Base-by-base conservation (phyloP, 1,284 basidiomycete genomes). In the Pseudozyma thailandica region DNA sequence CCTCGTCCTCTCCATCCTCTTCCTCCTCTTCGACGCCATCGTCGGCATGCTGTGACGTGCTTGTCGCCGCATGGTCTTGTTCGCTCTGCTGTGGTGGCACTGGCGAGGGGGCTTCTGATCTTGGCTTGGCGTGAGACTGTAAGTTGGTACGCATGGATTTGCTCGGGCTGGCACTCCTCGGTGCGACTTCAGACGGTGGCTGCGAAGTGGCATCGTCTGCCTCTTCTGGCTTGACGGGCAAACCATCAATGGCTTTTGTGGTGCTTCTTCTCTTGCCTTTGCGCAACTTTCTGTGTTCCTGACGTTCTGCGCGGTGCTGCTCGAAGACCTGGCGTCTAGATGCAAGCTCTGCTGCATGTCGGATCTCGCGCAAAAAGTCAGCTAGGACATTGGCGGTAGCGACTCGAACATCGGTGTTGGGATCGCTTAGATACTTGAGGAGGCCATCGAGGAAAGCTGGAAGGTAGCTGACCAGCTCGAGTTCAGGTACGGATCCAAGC, bases 401-500 rank as follows among this genome's bases (percentile, higher is more conserved):
- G 6, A 93, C 89, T 16, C 92, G 88, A 15, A 99, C 94, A 76
- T 99, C 95, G 74, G 92, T 90, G 12, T 91, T 95, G 1, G 92
- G 93, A 83, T 99, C 96, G 10, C 92, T 92, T 13, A 98, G 89
- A 82, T 98, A 98, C 84, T 92, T 93, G 73, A 77, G 71, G 41
- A 99, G 87, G 3, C 93, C 94, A 72, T 97, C 94, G 38, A 99
- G 85, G 82, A 98, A 96, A 75, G 95, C 90, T 0, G 96, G 95
- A 16, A 99, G 88, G 84, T 92, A 96, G 27, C 91, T 90, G 48
- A 98, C 91, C 21, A 99, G 87, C 82, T 98, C 94, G 49, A 98
- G 86, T 81, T 98, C 94, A 1, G 96, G 96, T 1, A 98, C 92
- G 6, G 94, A 96, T 81, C 98, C 94, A 37, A 99, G 88, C 2